phyloP scores from a whole-genome alignment of 129 eudicot genomes.

The Scalesia atractyloides region DNA sequence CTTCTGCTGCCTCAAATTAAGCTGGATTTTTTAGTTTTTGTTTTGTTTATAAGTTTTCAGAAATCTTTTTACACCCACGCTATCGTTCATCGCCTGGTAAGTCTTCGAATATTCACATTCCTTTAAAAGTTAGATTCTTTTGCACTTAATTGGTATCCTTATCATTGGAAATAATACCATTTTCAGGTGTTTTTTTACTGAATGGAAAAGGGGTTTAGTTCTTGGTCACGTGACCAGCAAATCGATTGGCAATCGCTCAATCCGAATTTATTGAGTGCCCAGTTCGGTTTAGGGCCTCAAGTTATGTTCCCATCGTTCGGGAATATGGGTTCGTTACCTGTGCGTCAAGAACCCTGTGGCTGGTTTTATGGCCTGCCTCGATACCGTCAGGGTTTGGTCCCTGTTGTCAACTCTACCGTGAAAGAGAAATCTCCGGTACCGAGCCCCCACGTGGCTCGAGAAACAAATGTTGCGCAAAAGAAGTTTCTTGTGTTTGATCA shows the following conservation, averaged over 20 bases:
- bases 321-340: conserved; percentile 36
- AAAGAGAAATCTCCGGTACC: conserved; percentile 32
- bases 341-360: conserved; percentile 38
- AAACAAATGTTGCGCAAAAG: conserved; percentile 39
- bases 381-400: conserved; percentile 23
- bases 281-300: conserved; percentile 35
- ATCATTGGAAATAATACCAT: background rate
- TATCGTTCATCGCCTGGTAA: conserved; percentile 38
- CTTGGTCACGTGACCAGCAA: conserved; percentile 55
- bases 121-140: background rate
- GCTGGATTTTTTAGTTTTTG: conserved; percentile 58
- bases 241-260: conserved; percentile 12
- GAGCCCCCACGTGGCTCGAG: conserved; percentile 14
- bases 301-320: conserved; percentile 33
- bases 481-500: conserved; percentile 86
- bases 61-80: conserved; percentile 32
- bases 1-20: conserved; percentile 35
- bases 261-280: conserved; percentile 40
- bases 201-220: conserved; percentile 67
- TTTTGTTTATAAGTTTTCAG: conserved; percentile 43
- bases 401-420: conserved; percentile 38
- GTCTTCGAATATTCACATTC: background rate
- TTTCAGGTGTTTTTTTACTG: conserved; percentile 53
- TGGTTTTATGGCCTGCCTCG: conserved; percentile 51
- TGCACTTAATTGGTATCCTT: background rate